Base-by-base conservation (phyloP, 129 eudicot genomes). In the Dittrichia graveolens region DNA sequence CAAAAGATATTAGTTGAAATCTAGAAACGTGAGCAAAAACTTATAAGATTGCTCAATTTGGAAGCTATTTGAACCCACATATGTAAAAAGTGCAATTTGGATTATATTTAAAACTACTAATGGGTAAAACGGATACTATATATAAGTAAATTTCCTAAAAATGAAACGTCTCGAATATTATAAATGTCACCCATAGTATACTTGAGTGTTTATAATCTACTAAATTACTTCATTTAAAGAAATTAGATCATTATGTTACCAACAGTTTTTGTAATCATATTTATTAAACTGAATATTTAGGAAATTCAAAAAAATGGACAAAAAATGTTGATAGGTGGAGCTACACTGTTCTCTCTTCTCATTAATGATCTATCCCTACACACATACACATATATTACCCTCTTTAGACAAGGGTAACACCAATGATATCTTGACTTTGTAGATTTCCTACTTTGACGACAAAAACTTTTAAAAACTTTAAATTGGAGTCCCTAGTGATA, bases 21-120 rank as follows among this genome's bases (percentile, higher is more conserved):
- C 35, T 47, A 31, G 43, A 55, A 59, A 61, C 53, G 6, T 5
- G 37, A 24, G 75, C 38, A 14, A 14, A 69, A 75, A 73, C 9
- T 4, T 14, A 0, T 55, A 7, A 71, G 67, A 78, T 65, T 37
- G 18, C 62, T 50, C 62, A 38, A 35, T 40, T 46, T 0, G 57
- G 64, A 8, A 44, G 47, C 66, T 19, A 39, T 24, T 65, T 50
- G 13, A 38, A 16, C 16, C 34, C 4, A 24, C 10, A 15, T 69
- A 16, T 38, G 49, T 19, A 58, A 12, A 56, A 16, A 38, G 6
- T 9, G 13, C 43, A 53, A 7, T 18, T 49, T 12, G 15, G 24
- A 13, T 37, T 7, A 38, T 8, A 67, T 19, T 46, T 67, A 7
- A 35, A 7, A 35, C 24, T 10, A 57, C 40, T 8, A 24, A 9